phyloP scores from a whole-genome alignment of 148 eudicot species.

The Nepenthes mirabilis region DNA sequence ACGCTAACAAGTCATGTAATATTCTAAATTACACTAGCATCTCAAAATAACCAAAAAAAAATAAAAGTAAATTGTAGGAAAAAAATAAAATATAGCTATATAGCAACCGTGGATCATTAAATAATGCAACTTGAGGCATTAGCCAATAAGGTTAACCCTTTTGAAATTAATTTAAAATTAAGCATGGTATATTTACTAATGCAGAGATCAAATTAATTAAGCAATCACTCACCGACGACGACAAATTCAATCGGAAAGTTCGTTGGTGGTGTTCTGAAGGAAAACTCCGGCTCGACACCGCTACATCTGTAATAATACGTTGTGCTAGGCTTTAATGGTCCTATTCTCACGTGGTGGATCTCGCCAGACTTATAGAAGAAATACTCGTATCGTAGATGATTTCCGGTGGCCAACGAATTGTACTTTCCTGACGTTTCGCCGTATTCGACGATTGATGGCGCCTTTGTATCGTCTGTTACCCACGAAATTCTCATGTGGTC shows the following conservation, averaged over 20 bases:
- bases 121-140: no score
- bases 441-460: slow-evolving; percentile 40
- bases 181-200: not conserved
- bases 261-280: slow-evolving; percentile 58
- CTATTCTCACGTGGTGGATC: slow-evolving; percentile 54
- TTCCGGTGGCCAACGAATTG: slow-evolving; percentile 29
- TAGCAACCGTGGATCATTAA: no score
- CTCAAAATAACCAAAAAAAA: no score
- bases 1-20: no score
- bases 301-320: slow-evolving; percentile 62
- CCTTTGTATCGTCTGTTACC: slow-evolving; percentile 32
- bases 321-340: slow-evolving; percentile 54
- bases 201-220: not conserved
- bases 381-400: slow-evolving; percentile 33
- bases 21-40: no score
- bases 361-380: slow-evolving; percentile 51
- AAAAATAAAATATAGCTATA: no score
- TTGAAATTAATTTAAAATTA: not conserved
- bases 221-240: slow-evolving; percentile 36
- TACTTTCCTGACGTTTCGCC: slow-evolving; percentile 39
- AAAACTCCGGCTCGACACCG: slow-evolving; percentile 48
- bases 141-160: no score
- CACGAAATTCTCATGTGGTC: slow-evolving; percentile 56
- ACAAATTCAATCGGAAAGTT: slow-evolving; percentile 54
- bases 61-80: no score